A percentile compares a stretch with the other conserved stretches of the same genome.
These are phyloP conservation scores for Podospora sp. DNA, from an alignment of 495 filamentous ascomycete genomes.

Conservation along the genomic window DNA sequence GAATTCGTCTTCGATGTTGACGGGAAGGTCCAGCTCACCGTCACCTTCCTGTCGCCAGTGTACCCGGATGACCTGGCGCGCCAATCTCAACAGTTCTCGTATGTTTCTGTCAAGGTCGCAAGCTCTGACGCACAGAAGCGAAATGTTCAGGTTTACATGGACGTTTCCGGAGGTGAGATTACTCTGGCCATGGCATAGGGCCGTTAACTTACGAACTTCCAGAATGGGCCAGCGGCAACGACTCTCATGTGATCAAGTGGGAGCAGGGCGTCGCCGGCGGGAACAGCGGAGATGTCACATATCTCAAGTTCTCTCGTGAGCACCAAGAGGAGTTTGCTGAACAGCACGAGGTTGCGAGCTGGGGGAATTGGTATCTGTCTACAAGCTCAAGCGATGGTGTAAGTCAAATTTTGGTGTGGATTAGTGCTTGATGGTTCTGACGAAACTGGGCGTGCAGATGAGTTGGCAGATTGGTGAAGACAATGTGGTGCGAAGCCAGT, in stretches of 20 bases:
- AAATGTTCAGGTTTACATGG: conserved; percentile 78
- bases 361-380: conserved; percentile 79
- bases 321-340: conserved; percentile 71
- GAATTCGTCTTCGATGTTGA: conserved; percentile 79
- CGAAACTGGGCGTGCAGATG: conserved; percentile 30
- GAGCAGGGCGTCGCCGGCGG: conserved; percentile 30
- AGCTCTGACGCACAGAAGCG: conserved; percentile 58
- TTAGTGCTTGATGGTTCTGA: conserved; percentile 17
- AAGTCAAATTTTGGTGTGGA: conserved; percentile 25
- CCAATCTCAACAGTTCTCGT: conserved; percentile 88
- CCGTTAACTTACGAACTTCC: conserved; percentile 31
- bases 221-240: conserved; percentile 53
- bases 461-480: conserved; percentile 71
- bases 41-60: conserved; percentile 87
- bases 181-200: conserved; percentile 14
- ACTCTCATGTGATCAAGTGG: conserved; percentile 41
- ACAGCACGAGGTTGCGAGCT: conserved; percentile 72
- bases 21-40: conserved; percentile 64
- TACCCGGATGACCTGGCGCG: conserved; percentile 82
- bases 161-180: conserved; percentile 81
- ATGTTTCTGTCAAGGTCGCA: conserved; percentile 69
- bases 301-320: conserved; percentile 60
- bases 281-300: conserved; percentile 41
- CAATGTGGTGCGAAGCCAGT: conserved; percentile 62
- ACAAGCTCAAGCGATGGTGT: conserved; percentile 46